Conservation (phyloP, 352 stramenopile genomes). For the Pythium myriotylum region DNA sequence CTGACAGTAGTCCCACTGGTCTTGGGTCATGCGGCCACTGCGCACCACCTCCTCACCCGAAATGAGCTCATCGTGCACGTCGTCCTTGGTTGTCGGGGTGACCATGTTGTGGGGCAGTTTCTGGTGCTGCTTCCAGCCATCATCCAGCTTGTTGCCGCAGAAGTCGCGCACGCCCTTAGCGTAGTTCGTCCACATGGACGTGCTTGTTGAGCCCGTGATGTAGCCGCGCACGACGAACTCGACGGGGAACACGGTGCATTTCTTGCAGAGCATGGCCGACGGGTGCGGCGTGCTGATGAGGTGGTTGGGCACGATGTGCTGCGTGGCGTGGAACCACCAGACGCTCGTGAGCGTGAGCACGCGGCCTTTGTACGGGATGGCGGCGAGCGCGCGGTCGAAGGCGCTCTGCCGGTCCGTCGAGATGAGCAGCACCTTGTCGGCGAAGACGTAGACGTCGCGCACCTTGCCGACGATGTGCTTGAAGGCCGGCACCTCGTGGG, state of each 20-base stretch:
- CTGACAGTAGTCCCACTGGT: slow-evolving; percentile 96
- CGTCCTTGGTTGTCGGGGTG: slow-evolving; percentile 99
- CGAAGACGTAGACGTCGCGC: slow-evolving; percentile 92
- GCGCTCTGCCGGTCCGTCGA: slow-evolving; percentile 99
- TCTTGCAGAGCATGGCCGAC: slow-evolving; percentile 95
- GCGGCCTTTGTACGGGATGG: slow-evolving; percentile 97
- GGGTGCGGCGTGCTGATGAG: slow-evolving; percentile 93
- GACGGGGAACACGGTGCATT: slow-evolving; percentile 96
- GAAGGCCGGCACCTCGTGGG: slow-evolving; percentile 42
- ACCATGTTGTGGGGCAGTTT: slow-evolving; percentile 95
- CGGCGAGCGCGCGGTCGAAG: slow-evolving; percentile 97
- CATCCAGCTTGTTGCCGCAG: slow-evolving; percentile 94
- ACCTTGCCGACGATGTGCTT: slow-evolving; percentile 86
- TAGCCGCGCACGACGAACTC: slow-evolving; percentile 99
- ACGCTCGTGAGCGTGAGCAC: slow-evolving; percentile 96
- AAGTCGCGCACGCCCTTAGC: slow-evolving; percentile 94
- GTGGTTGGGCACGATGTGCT: slow-evolving; percentile 98
- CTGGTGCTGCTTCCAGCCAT: slow-evolving; percentile 97
- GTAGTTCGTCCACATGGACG: slow-evolving; percentile 99
- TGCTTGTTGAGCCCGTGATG: slow-evolving; percentile 97
- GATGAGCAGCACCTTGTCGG: slow-evolving; percentile 92
- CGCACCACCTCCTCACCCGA: slow-evolving; percentile 92
- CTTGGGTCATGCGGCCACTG: slow-evolving; percentile 95
- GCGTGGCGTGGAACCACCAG: slow-evolving; percentile 96
- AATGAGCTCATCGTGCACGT: slow-evolving; percentile 98